phyloP scores from a whole-genome alignment of 2,329 filamentous ascomycete species.

The Microcera coccophila region DNA sequence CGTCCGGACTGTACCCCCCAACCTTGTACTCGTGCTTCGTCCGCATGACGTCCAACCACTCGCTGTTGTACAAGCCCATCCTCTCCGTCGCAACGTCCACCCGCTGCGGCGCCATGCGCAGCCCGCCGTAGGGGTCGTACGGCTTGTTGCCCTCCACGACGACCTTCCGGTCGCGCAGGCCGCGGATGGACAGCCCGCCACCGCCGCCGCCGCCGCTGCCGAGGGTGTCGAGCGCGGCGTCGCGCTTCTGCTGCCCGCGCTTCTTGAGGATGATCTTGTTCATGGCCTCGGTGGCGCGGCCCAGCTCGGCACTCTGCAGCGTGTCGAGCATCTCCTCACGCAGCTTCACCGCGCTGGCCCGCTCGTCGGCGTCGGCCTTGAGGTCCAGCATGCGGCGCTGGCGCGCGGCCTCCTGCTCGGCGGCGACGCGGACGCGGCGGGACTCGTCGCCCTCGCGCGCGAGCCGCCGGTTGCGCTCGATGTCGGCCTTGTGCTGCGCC shows the following conservation, averaged over 20 bases:
- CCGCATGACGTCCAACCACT: conserved; percentile 65
- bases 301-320: conserved; percentile 58
- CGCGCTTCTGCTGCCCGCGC: conserved; percentile 51
- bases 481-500: conserved; percentile 65
- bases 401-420: conserved; percentile 63
- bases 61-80: conserved; percentile 67
- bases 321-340: conserved; percentile 67
- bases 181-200: conserved; percentile 65
- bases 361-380: conserved; percentile 68
- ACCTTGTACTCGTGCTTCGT: conserved; percentile 64
- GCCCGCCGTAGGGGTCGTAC: conserved; percentile 84
- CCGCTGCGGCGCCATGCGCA: conserved; percentile 64
- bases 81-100: conserved; percentile 52
- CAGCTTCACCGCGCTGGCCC: conserved; percentile 58
- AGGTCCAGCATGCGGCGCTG: conserved; percentile 57
- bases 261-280: conserved; percentile 69
- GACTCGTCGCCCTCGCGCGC: conserved; percentile 55
- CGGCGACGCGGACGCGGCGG: conserved; percentile 52
- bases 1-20: conserved; percentile 77
- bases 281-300: conserved; percentile 56
- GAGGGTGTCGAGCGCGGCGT: conserved; percentile 34
- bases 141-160: conserved; percentile 58
- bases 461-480: conserved; percentile 57
- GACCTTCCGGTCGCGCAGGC: conserved; percentile 63
- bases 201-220: too few relatives aligned